These are phyloP conservation scores for Vicia villosa DNA, from an alignment of 306 rosid species.

Conservation along the genomic window DNA sequence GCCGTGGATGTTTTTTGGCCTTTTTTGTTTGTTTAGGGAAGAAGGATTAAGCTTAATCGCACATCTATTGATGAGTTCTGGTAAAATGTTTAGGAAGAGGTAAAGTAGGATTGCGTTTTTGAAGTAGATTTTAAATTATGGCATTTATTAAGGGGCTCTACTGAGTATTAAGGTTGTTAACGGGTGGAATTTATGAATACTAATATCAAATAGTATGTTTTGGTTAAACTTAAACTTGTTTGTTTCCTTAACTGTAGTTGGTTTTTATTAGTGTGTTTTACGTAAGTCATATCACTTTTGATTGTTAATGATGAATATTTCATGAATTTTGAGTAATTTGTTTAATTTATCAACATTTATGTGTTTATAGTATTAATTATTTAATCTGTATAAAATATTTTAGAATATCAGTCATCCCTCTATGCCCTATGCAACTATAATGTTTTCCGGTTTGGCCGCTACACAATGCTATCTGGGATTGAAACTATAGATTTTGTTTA, in stretches of 20 bases:
- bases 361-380: not conserved
- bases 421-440: not conserved
- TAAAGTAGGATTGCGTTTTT: slow-evolving; percentile 11
- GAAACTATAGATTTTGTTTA: not conserved
- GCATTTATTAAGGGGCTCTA: not conserved
- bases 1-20: not conserved
- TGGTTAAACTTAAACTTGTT: not conserved
- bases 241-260: slow-evolving; percentile 1
- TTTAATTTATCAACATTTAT: not conserved
- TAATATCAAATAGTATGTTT: not conserved
- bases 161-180: not conserved
- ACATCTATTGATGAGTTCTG: not conserved
- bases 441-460: not conserved
- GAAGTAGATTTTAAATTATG: slow-evolving; percentile 12
- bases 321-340: slow-evolving; percentile 1
- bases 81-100: slow-evolving; percentile 10
- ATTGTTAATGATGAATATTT: slow-evolving; percentile 8
- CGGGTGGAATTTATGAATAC: not conserved
- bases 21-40: slow-evolving; percentile 6
- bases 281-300: not conserved
- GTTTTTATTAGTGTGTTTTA: not conserved
- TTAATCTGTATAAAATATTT: not conserved
- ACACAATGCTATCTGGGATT: not conserved
- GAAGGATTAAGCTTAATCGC: not conserved
- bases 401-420: not conserved